These are phyloP conservation scores for Dichomitus squalens DNA, from an alignment of 1,284 basidiomycete genomes.

Conservation along the genomic window DNA sequence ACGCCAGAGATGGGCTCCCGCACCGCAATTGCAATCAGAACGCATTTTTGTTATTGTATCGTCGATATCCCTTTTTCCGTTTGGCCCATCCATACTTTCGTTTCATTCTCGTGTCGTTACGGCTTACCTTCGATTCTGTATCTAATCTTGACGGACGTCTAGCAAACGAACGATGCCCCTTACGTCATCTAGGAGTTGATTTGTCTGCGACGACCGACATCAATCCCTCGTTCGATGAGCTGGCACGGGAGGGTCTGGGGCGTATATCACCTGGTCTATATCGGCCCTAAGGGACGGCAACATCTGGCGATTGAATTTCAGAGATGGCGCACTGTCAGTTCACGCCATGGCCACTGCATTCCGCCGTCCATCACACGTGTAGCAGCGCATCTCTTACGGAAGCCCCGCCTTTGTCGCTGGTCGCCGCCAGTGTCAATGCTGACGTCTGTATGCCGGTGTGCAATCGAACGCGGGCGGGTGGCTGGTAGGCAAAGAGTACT, in stretches of 20 bases:
- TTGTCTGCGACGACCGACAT: not conserved
- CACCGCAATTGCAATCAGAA: not conserved
- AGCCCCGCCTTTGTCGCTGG: too few species aligned
- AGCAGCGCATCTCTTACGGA: not conserved
- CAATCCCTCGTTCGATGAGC: too few species aligned
- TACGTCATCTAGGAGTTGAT: not conserved
- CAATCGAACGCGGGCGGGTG: too few species aligned
- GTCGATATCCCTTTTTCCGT: conserved; percentile 9
- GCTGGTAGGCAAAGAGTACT: too few species aligned
- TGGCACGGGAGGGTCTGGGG: not conserved
- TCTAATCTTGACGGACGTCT: conserved; percentile 20
- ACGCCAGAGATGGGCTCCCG: not conserved
- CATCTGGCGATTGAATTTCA: not conserved
- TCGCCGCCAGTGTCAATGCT: too few species aligned
- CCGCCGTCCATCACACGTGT: not conserved
- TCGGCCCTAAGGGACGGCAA: not conserved
- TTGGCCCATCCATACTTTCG: not conserved
- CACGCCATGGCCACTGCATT: not conserved
- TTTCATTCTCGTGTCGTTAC: conserved; percentile 6
- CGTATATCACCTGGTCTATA: too few species aligned
- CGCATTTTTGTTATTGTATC: conserved; percentile 10
- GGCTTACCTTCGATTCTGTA: conserved; percentile 12
- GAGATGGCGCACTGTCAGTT: not conserved
- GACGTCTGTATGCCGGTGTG: too few species aligned
- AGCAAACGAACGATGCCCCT: not conserved